Evolutionary conservation across 1,284 basidiomycete genomes (phyloP).

Genomic region (Moesziomyces aphidis): DNA sequence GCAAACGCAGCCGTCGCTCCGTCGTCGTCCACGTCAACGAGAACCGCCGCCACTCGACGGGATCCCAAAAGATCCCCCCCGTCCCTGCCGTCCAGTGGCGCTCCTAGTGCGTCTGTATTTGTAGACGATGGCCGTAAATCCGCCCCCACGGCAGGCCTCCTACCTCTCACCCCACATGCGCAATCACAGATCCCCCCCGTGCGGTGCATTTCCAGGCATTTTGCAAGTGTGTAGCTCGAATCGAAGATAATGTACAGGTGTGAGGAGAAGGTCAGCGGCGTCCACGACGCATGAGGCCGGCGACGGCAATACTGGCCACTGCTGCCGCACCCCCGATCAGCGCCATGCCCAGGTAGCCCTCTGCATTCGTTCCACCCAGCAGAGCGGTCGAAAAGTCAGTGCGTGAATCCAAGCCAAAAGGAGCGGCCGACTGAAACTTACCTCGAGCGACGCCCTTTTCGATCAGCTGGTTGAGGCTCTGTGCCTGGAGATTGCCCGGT

Average conservation of each 20-base stretch:
- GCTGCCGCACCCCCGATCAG: slow-evolving; percentile 90
- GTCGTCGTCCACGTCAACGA: slow-evolving; percentile 39
- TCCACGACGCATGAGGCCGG: slow-evolving; percentile 73
- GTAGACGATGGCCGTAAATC: no score
- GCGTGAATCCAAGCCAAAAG: background rate
- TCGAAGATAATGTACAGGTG: slow-evolving; percentile 17
- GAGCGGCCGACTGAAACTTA: slow-evolving; percentile 68
- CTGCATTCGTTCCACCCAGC: slow-evolving; percentile 69
- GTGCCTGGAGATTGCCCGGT: slow-evolving; percentile 92
- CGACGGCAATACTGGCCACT: slow-evolving; percentile 82
- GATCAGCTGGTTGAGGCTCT: slow-evolving; percentile 84
- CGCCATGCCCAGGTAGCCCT: slow-evolving; percentile 94
- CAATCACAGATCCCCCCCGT: no score
- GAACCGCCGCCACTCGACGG: slow-evolving; percentile 13
- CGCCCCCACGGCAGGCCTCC: no score
- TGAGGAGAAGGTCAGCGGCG: slow-evolving; percentile 20
- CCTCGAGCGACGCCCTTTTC: slow-evolving; percentile 88
- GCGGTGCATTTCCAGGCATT: background rate
- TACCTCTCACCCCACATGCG: no score
- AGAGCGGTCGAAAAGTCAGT: background rate
- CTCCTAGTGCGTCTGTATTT: background rate
- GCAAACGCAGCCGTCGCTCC: slow-evolving; percentile 19
- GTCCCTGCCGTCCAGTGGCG: slow-evolving; percentile 45
- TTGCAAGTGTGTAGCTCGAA: background rate
- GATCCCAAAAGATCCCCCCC: slow-evolving; percentile 13